phyloP scores from a whole-genome alignment of 2,329 filamentous ascomycete genomes.

The Aspergillus chevalieri region DNA sequence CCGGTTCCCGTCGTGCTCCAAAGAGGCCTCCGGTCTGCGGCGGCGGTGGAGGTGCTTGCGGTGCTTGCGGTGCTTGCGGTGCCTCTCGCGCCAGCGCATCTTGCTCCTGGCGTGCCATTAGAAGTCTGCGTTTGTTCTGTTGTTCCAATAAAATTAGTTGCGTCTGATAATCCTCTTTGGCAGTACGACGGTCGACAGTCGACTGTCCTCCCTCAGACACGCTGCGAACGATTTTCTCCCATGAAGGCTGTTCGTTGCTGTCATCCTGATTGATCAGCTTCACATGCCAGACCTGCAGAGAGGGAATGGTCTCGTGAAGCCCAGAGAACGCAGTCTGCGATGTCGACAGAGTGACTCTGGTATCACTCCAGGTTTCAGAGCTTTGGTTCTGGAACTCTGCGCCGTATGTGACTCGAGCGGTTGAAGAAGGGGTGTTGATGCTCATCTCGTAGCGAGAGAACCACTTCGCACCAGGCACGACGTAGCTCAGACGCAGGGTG shows the following conservation, averaged over 20 bases:
- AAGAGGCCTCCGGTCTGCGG: too few relatives aligned
- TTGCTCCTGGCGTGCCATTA: neutral
- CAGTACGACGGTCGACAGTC: neutral
- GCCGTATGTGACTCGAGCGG: conserved; percentile 54
- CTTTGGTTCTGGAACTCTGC: conserved; percentile 58
- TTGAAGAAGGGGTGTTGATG: conserved; percentile 51
- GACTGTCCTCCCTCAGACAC: conserved; percentile 2
- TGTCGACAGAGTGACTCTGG: conserved; percentile 57
- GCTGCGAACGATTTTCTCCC: conserved; percentile 12
- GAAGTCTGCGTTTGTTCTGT: neutral
- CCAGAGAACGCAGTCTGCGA: conserved; percentile 56
- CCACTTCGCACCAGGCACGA: conserved; percentile 55
- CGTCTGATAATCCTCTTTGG: neutral
- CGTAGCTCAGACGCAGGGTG: conserved; percentile 51
- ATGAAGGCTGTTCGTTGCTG: conserved; percentile 11
- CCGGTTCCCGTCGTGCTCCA: too few relatives aligned
- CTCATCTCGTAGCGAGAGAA: conserved; percentile 56
- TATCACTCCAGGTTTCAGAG: conserved; percentile 58
- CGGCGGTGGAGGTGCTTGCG: too few relatives aligned
- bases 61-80: neutral
- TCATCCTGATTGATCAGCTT: conserved; percentile 32
- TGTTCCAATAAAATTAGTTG: conserved; percentile 2
- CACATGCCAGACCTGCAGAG: conserved; percentile 53
- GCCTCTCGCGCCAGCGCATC: neutral
- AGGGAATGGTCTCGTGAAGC: conserved; percentile 51